phyloP scores from a whole-genome alignment of 2,329 filamentous ascomycete species.

The Cryoendolithus antarcticus region DNA sequence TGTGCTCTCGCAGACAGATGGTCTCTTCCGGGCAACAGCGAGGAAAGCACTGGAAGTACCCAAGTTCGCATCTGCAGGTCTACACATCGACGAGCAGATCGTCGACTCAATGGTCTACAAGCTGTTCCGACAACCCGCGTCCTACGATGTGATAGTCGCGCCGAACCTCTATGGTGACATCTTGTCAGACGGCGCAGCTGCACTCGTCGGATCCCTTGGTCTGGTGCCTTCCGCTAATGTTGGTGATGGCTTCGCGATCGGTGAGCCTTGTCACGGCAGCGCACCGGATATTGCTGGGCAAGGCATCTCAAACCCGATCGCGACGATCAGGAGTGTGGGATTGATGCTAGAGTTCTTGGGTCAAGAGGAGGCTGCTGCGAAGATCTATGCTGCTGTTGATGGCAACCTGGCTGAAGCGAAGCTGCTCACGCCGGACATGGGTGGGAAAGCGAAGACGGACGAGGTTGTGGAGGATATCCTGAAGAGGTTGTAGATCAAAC shows the following conservation, averaged over 20 bases:
- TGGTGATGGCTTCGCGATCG: slow-evolving; percentile 85
- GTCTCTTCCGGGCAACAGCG: slow-evolving; percentile 76
- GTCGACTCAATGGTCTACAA: slow-evolving; percentile 99
- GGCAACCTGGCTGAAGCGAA: slow-evolving; percentile 73
- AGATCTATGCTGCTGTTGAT: slow-evolving; percentile 86
- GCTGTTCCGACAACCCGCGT: slow-evolving; percentile 87
- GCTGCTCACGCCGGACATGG: slow-evolving; percentile 78
- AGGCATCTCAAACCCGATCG: slow-evolving; percentile 91
- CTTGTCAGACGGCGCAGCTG: slow-evolving; percentile 86
- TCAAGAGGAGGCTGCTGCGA: slow-evolving; percentile 72
- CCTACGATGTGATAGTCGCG: slow-evolving; percentile 96
- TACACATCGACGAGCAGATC: slow-evolving; percentile 78
- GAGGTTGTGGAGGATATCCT: slow-evolving; percentile 83
- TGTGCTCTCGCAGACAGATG: slow-evolving; percentile 90
- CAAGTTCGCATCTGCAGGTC: slow-evolving; percentile 50
- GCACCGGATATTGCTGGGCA: slow-evolving; percentile 91
- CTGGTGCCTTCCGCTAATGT: slow-evolving; percentile 94
- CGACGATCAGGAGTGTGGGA: slow-evolving; percentile 78
- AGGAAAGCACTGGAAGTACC: slow-evolving; percentile 57
- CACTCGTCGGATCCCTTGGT: slow-evolving; percentile 80
- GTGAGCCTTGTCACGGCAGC: slow-evolving; percentile 93
- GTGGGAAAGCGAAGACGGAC: slow-evolving; percentile 72
- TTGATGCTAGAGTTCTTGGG: slow-evolving; percentile 95
- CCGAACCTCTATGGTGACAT: slow-evolving; percentile 98
- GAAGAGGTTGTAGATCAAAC: slow-evolving; percentile 49